Evolutionary conservation across 805 yeast genomes (phyloP).

Genomic region (Saturnispora halmiae): DNA sequence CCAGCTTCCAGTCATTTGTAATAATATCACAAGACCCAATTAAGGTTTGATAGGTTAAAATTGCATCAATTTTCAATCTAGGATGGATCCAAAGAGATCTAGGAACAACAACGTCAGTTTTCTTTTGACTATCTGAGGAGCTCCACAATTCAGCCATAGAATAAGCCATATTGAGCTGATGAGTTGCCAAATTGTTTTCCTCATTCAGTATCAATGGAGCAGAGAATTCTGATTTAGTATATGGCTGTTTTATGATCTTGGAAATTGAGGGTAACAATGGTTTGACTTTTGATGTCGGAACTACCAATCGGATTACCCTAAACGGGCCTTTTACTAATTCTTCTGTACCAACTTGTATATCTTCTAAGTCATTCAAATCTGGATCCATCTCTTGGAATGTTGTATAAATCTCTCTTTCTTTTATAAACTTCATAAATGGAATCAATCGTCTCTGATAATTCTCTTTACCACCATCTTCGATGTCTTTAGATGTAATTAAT

Average conservation of each 20-base stretch:
- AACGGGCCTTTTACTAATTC: constrained; percentile 28
- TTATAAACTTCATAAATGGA: constrained; percentile 35
- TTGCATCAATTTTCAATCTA: constrained; percentile 25
- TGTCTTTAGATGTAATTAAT: constrained; percentile 12
- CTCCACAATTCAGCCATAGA: constrained; percentile 1
- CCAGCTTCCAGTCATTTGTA: constrained; percentile 16
- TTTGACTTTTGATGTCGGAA: not conserved
- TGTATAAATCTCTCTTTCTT: constrained; percentile 24
- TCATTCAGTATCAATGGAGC: too few relatives aligned
- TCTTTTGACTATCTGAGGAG: not conserved
- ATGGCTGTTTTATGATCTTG: not conserved
- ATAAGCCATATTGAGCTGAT: not conserved
- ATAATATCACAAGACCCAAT: constrained; percentile 20
- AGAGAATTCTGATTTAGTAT: too few relatives aligned
- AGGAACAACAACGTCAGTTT: constrained; percentile 17
- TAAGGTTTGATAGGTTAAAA: constrained; percentile 23
- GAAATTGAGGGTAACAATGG: not conserved
- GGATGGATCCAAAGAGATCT: constrained; percentile 30
- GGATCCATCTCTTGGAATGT: constrained; percentile 33
- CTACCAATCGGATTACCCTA: constrained; percentile 11
- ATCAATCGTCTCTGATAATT: constrained; percentile 33
- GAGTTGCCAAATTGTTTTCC: not conserved
- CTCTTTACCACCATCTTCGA: constrained; percentile 8
- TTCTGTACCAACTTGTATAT: constrained; percentile 14
- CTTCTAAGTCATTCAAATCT: constrained; percentile 26